Evolutionary conservation across 164 flowering plant genomes (phyloP).

Genomic region (Pachysandra terminalis): DNA sequence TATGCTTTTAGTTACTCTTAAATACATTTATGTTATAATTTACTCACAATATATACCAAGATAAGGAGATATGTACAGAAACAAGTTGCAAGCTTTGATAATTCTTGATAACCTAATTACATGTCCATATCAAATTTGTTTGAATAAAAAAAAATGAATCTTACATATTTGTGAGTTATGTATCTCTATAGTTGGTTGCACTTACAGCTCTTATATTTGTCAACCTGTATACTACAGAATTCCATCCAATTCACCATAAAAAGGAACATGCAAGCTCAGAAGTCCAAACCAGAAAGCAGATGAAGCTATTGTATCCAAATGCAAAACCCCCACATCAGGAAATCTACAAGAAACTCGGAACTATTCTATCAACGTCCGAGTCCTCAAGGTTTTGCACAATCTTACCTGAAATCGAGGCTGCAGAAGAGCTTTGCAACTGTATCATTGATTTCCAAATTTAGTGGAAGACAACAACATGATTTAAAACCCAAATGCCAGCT

Average conservation of each 20-base stretch:
- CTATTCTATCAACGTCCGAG: slow-evolving; percentile 23
- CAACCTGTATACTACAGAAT: slow-evolving; percentile 12
- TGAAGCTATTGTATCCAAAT: slow-evolving; percentile 12
- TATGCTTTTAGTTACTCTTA: background rate
- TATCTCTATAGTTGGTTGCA: too few relatives aligned
- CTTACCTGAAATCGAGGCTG: slow-evolving; percentile 45
- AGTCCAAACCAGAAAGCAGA: slow-evolving; percentile 4
- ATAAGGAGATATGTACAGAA: too few relatives aligned
- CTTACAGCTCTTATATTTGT: background rate
- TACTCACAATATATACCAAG: too few relatives aligned
- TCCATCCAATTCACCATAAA: slow-evolving; percentile 5
- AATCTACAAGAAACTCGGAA: slow-evolving; percentile 30
- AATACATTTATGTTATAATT: background rate
- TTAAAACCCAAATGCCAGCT: background rate
- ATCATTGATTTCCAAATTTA: slow-evolving; percentile 65
- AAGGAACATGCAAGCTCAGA: slow-evolving; percentile 14
- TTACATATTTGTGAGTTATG: too few relatives aligned
- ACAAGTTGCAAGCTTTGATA: too few relatives aligned
- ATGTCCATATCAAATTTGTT: too few relatives aligned
- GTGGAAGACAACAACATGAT: background rate
- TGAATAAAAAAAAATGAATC: too few relatives aligned
- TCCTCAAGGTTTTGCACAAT: slow-evolving; percentile 20
- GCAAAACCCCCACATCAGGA: slow-evolving; percentile 16
- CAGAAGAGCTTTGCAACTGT: slow-evolving; percentile 50
- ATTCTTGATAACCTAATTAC: too few relatives aligned